A percentile compares a stretch with the other conserved stretches of the same genome.
Conservation (phyloP, 2,329 filamentous ascomycete genomes). For the Zopfia rhizophila region DNA sequence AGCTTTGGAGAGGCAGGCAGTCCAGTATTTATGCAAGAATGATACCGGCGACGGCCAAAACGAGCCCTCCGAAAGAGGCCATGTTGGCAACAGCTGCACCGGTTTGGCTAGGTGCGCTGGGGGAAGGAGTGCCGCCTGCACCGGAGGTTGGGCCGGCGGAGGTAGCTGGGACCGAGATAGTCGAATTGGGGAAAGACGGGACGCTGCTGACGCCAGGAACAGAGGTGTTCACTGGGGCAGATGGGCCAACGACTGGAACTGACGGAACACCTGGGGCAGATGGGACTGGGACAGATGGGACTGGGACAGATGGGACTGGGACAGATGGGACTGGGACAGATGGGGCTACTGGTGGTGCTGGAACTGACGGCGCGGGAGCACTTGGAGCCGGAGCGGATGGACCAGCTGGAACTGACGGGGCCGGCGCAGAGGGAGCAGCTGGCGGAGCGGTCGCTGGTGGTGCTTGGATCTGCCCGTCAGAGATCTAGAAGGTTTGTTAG, state of each 20-base stretch:
- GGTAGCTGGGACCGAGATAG: constrained; percentile 4
- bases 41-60: constrained; percentile 39
- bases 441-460: constrained; percentile 18
- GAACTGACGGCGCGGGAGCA: constrained; percentile 28
- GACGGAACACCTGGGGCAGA: constrained; percentile 14
- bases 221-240: constrained; percentile 17
- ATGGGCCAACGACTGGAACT: constrained; percentile 13
- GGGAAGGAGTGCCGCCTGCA: not conserved
- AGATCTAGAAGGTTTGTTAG: constrained; percentile 52
- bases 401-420: constrained; percentile 20
- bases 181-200: constrained; percentile 9
- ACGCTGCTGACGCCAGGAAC: constrained; percentile 15
- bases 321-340: not conserved
- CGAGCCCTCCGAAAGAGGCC: constrained; percentile 41
- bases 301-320: not conserved
- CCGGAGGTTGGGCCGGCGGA: constrained; percentile 1
- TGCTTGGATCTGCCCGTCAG: constrained; percentile 51
- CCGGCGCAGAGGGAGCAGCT: constrained; percentile 27
- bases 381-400: constrained; percentile 20
- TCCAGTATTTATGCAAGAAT: constrained; percentile 38
- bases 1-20: not conserved
- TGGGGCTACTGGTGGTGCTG: constrained; percentile 9
- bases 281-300: not conserved
- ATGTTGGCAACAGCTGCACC: constrained; percentile 40
- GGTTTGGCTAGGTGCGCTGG: constrained; percentile 20